Conservation (phyloP, 208 protist species). For the Acanthamoeba culbertsoni region DNA sequence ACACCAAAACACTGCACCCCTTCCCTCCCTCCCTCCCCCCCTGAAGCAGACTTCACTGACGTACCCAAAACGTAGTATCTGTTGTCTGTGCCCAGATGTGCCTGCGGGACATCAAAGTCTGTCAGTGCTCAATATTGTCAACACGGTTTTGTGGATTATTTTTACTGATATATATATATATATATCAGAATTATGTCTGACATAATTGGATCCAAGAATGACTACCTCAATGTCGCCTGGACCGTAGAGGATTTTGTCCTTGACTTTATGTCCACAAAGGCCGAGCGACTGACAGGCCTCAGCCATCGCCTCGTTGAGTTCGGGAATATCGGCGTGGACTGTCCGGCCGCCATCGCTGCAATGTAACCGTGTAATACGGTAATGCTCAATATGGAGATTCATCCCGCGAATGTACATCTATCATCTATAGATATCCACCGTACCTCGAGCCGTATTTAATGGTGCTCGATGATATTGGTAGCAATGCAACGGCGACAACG, state of each 20-base stretch:
- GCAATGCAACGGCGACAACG: background rate
- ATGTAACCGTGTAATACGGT: background rate
- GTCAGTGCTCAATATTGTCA: too few species aligned
- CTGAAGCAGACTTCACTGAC: background rate
- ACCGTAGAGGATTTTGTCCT: background rate
- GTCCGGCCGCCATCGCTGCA: background rate
- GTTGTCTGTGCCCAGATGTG: background rate
- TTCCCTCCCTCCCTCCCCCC: background rate
- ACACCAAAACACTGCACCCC: too few species aligned
- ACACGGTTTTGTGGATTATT: too few species aligned
- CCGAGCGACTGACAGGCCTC: background rate
- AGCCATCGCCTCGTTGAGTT: conserved; percentile 6
- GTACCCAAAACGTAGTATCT: background rate
- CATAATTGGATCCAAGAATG: too few species aligned
- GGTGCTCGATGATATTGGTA: background rate
- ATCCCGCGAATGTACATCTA: too few species aligned
- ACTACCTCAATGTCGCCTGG: conserved; percentile 14
- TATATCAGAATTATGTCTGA: too few species aligned
- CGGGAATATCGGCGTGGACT: background rate
- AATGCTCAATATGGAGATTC: background rate
- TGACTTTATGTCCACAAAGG: background rate
- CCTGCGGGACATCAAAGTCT: too few species aligned
- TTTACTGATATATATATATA: too few species aligned
- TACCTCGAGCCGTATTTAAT: background rate
- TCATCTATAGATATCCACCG: too few species aligned